Conservation (phyloP, 768 basidiomycete species). For the Multifurca ochricompacta region DNA sequence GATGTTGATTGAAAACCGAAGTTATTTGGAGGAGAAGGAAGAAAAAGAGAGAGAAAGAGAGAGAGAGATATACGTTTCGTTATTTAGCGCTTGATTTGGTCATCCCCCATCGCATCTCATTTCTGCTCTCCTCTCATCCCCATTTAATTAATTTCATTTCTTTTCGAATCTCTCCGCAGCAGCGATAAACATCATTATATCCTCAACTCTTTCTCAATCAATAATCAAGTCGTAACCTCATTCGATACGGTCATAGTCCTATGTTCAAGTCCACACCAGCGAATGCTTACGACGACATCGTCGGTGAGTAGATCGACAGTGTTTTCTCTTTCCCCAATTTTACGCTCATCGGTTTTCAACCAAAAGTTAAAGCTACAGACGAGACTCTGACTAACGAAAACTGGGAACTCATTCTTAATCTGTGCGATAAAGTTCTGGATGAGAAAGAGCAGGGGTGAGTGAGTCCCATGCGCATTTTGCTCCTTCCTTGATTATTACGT, state of each 20-base stretch:
- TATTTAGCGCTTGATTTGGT: background rate
- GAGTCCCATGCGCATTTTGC: conserved; percentile 23
- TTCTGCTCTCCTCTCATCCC: no score
- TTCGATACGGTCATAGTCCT: background rate
- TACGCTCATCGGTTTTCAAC: background rate
- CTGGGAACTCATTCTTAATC: conserved; percentile 88
- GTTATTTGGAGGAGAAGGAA: no score
- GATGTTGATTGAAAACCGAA: no score
- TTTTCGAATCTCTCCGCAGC: conserved; percentile 4
- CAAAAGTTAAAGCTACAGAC: conserved; percentile 87
- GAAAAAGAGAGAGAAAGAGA: no score
- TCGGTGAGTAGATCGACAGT: conserved; percentile 44
- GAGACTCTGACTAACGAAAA: conserved; percentile 93
- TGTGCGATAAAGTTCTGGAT: conserved; percentile 95
- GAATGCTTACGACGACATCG: conserved; percentile 83
- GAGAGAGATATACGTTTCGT: no score
- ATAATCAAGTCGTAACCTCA: background rate
- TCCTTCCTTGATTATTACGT: background rate
- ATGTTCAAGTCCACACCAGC: conserved; percentile 63
- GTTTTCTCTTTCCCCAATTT: background rate
- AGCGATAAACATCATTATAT: no score
- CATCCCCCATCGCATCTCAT: background rate
- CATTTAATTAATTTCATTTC: no score
- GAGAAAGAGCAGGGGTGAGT: conserved; percentile 91
- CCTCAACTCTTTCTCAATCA: background rate